Evolutionary conservation across 1,139 yeast species (phyloP).

Genomic region (Saccharomycopsis hybrid): DNA sequence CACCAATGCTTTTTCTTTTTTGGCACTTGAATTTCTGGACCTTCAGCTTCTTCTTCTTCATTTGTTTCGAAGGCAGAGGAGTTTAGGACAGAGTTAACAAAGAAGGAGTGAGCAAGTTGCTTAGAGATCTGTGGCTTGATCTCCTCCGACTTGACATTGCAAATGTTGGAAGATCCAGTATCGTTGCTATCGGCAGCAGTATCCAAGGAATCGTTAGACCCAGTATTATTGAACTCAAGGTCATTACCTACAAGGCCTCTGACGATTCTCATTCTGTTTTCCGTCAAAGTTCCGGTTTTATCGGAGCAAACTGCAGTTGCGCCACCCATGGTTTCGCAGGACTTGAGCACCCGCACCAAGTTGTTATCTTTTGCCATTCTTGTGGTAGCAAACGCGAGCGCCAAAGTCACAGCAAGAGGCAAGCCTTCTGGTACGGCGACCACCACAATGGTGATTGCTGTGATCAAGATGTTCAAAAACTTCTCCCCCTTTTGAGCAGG

Average conservation of each 20-base stretch:
- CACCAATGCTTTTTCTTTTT: slow-evolving; percentile 8
- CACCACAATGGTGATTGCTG: slow-evolving; percentile 86
- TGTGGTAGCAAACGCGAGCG: slow-evolving; percentile 95
- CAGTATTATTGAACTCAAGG: slow-evolving; percentile 39
- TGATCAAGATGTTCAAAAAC: slow-evolving; percentile 80
- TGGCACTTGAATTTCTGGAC: background rate
- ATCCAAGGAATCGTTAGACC: slow-evolving; percentile 19
- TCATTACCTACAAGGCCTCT: slow-evolving; percentile 54
- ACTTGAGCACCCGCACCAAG: slow-evolving; percentile 83
- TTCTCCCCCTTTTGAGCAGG: slow-evolving; percentile 77
- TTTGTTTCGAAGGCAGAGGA: slow-evolving; percentile 84
- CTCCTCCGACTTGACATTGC: slow-evolving; percentile 27
- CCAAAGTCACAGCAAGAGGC: slow-evolving; percentile 92
- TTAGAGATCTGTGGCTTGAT: slow-evolving; percentile 31
- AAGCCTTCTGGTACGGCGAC: slow-evolving; percentile 99
- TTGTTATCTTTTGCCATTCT: slow-evolving; percentile 97
- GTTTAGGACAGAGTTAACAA: slow-evolving; percentile 65
- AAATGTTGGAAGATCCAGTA: slow-evolving; percentile 3
- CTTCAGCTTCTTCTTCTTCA: slow-evolving; percentile 28
- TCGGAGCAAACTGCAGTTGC: slow-evolving; percentile 97
- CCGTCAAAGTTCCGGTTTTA: slow-evolving; percentile 94
- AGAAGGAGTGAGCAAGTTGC: slow-evolving; percentile 35
- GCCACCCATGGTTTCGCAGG: slow-evolving; percentile 99
- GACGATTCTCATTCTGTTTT: slow-evolving; percentile 86
- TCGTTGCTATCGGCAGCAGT: slow-evolving; percentile 24